Conservation (phyloP, 176 grass and related monocot genomes). For the Avena atlantica region DNA sequence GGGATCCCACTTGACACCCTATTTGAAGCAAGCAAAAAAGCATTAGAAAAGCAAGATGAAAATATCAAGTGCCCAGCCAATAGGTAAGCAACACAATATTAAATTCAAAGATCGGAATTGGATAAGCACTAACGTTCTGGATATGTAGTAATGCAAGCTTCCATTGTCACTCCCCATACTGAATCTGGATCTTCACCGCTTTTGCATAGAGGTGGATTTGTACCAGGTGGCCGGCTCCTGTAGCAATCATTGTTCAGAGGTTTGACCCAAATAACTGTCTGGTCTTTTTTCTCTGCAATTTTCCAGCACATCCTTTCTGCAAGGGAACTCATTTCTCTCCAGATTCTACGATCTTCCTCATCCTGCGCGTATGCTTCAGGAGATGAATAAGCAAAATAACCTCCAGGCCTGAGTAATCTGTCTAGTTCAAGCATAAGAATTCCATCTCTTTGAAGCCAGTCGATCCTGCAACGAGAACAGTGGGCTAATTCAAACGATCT, state of each 20-base stretch:
- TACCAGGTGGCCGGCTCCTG: slow-evolving; percentile 69
- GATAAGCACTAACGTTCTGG: slow-evolving; percentile 73
- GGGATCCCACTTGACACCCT: no score
- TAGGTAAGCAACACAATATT: slow-evolving; percentile 20
- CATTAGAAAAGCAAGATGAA: slow-evolving; percentile 10
- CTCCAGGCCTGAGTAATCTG: slow-evolving; percentile 89
- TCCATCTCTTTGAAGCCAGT: slow-evolving; percentile 97
- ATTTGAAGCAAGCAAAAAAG: background rate
- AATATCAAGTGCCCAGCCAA: background rate
- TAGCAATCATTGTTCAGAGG: slow-evolving; percentile 98
- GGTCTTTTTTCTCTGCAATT: slow-evolving; percentile 89
- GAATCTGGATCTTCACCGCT: slow-evolving; percentile 82
- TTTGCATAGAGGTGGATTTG: slow-evolving; percentile 86
- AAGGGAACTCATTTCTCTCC: slow-evolving; percentile 94
- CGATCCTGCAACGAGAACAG: slow-evolving; percentile 97
- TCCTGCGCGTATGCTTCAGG: slow-evolving; percentile 98
- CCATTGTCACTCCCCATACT: slow-evolving; percentile 88
- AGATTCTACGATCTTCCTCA: slow-evolving; percentile 93
- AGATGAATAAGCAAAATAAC: slow-evolving; percentile 97
- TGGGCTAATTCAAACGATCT: slow-evolving; percentile 96
- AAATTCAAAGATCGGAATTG: slow-evolving; percentile 4
- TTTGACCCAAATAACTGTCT: slow-evolving; percentile 99
- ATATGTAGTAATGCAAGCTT: slow-evolving; percentile 89
- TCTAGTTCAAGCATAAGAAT: slow-evolving; percentile 94
- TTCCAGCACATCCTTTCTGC: slow-evolving; percentile 99